A percentile compares a stretch with the other conserved stretches of the same genome.
Conservation (phyloP, 2,329 filamentous ascomycete genomes). For the Akanthomyces uredinophilus region DNA sequence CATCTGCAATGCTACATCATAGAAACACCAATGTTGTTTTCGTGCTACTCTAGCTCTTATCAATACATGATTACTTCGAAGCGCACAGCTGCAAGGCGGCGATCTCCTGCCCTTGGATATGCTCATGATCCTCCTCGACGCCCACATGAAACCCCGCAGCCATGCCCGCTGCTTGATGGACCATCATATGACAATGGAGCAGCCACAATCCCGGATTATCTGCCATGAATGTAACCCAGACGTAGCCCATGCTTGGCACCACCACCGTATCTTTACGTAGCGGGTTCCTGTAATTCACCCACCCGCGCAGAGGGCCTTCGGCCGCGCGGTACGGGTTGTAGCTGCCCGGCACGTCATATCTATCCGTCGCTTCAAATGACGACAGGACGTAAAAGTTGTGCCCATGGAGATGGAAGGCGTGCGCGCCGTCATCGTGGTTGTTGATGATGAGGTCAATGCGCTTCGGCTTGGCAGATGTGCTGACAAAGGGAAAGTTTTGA, state of each 20-base stretch:
- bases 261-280: slow-evolving; percentile 33
- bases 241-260: slow-evolving; percentile 28
- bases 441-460: slow-evolving; percentile 26
- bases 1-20: too few relatives aligned
- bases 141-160: slow-evolving; percentile 22
- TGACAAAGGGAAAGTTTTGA: slow-evolving; percentile 21
- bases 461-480: not conserved
- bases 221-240: slow-evolving; percentile 19
- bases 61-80: not conserved
- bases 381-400: slow-evolving; percentile 43
- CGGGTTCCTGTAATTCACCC: slow-evolving; percentile 18
- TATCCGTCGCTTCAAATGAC: slow-evolving; percentile 15
- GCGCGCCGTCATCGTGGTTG: slow-evolving; percentile 28
- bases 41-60: too few relatives aligned
- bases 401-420: slow-evolving; percentile 49
- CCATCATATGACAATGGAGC: slow-evolving; percentile 25
- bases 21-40: too few relatives aligned
- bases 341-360: slow-evolving; percentile 19
- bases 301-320: not conserved
- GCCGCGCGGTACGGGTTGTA: slow-evolving; percentile 21
- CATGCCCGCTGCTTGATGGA: slow-evolving; percentile 23
- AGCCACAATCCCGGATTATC: slow-evolving; percentile 24
- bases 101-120: slow-evolving; percentile 15
- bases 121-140: slow-evolving; percentile 15
- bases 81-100: slow-evolving; percentile 17